phyloP scores from a whole-genome alignment of 352 stramenopile species.

The Bremia lactucae region DNA sequence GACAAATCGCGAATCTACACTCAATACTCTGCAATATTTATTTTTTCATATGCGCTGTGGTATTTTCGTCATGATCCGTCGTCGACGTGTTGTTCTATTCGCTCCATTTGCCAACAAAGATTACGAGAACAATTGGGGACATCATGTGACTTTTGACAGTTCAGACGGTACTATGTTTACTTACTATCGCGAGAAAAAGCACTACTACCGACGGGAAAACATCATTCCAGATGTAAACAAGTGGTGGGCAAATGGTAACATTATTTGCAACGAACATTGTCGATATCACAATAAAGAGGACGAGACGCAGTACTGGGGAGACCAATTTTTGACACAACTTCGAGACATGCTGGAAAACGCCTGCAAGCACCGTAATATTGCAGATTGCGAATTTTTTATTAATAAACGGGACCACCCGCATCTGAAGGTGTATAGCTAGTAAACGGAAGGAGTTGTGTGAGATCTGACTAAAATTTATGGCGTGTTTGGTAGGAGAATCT shows the following conservation, averaged over 20 bases:
- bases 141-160: conserved; percentile 87
- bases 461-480: neutral
- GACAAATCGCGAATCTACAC: conserved; percentile 77
- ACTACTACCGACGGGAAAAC: conserved; percentile 71
- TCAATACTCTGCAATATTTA: conserved; percentile 95
- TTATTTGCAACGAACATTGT: conserved; percentile 96
- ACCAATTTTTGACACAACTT: conserved; percentile 94
- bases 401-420: conserved; percentile 99
- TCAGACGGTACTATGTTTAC: conserved; percentile 80
- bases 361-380: conserved; percentile 89
- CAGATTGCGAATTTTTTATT: conserved; percentile 99
- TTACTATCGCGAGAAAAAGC: conserved; percentile 88
- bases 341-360: conserved; percentile 95
- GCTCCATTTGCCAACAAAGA: conserved; percentile 95
- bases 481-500: conserved; percentile 77
- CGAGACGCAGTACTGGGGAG: conserved; percentile 94
- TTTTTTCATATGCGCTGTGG: conserved; percentile 98
- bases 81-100: conserved; percentile 93
- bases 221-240: conserved; percentile 76
- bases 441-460: neutral
- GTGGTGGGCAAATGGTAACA: conserved; percentile 99
- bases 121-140: conserved; percentile 94
- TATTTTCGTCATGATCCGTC: conserved; percentile 97
- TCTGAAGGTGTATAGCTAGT: conserved; percentile 78
- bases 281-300: conserved; percentile 80